Percentiles rank a stretch among this genome's conserved stretches.
Conservation (phyloP, 2,329 filamentous ascomycete genomes). For the Biscogniauxia sp. region DNA sequence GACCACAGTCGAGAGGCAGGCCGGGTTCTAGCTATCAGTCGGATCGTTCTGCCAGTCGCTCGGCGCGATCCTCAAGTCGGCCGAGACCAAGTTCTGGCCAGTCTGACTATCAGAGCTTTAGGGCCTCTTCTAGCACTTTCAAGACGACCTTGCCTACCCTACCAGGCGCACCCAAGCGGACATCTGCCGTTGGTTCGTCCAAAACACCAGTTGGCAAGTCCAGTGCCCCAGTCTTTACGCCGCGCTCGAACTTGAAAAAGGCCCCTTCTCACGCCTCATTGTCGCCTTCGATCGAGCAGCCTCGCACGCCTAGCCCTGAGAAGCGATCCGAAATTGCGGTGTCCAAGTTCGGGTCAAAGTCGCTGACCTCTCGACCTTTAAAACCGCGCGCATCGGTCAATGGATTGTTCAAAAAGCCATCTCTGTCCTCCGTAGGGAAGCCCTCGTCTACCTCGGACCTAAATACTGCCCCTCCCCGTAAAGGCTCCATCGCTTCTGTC, state of each 20-base stretch:
- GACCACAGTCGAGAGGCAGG: constrained; percentile 51
- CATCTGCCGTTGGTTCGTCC: constrained; percentile 34
- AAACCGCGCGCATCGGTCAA: constrained; percentile 53
- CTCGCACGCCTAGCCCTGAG: constrained; percentile 39
- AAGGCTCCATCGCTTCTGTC: constrained; percentile 38
- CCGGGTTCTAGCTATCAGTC: constrained; percentile 60
- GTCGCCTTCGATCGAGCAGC: constrained; percentile 26
- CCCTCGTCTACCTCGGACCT: constrained; percentile 21
- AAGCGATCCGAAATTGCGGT: constrained; percentile 31
- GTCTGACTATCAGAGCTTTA: constrained; percentile 42
- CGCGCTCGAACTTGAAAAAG: constrained; percentile 28
- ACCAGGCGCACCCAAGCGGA: constrained; percentile 41
- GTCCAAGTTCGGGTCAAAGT: constrained; percentile 46
- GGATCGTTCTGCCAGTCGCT: constrained; percentile 54
- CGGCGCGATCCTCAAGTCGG: constrained; percentile 50
- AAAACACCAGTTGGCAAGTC: constrained; percentile 34
- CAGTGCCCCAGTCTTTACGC: constrained; percentile 22
- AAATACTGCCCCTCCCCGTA: constrained; percentile 33
- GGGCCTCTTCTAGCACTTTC: constrained; percentile 44
- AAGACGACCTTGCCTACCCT: constrained; percentile 43
- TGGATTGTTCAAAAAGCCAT: constrained; percentile 55
- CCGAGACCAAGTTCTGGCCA: constrained; percentile 54
- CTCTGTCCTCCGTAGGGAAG: constrained; percentile 41
- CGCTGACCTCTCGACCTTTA: constrained; percentile 42
- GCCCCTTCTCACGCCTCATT: constrained; percentile 35